Evolutionary conservation across 2,329 filamentous ascomycete genomes (phyloP), one percentile per base, ranked within the genome.

Genomic region (Coccinonectria pachysandricola): DNA sequence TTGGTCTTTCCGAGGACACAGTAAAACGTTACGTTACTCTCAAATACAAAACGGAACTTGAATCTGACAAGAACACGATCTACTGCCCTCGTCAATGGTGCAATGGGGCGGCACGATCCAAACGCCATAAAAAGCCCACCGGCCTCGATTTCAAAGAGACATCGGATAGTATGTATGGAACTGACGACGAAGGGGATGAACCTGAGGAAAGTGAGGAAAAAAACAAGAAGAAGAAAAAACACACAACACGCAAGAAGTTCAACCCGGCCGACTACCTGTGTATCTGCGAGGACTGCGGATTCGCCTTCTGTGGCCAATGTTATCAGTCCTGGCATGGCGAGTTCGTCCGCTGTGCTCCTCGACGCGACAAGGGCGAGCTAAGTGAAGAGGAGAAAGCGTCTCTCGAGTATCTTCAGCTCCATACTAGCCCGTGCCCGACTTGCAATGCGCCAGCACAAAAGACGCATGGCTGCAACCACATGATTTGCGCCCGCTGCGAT

Each of bases 41-140:
- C 34, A 95, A 91, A 58, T 83, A 93, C 47, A 96, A 96, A 60
- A 83, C 81, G 39, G 81, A 85, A 50, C 71, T 96, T 3, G 91
- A 96, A 53, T 78, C 84, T 1, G 87, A 96, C 55, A 92, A 87
- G 47, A 79, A 77, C 32, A 95, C 87, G 0, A 71, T 95, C 17
- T 96, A 93, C 52, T 98, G 91, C 46, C 91, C 91, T 1, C 74
- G 91, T 7, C 68, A 76, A 30, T 95, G 87, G 84, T 98, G 91
- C 51, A 83, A 91, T 53, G 87, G 85, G 5, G 83, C 87, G 3
- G 87, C 87, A 14, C 72, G 75, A 23, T 84, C 79, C 12, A 81
- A 78, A 48, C 75, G 70, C 43, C 75, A 82, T 53, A 76, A 68
- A 32, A 84, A 83, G 47, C 79, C 78, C 4, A 54, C 65, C n/a